Evolutionary conservation across 805 yeast genomes (phyloP).

Genomic region (Phaffomyces opuntiae): DNA sequence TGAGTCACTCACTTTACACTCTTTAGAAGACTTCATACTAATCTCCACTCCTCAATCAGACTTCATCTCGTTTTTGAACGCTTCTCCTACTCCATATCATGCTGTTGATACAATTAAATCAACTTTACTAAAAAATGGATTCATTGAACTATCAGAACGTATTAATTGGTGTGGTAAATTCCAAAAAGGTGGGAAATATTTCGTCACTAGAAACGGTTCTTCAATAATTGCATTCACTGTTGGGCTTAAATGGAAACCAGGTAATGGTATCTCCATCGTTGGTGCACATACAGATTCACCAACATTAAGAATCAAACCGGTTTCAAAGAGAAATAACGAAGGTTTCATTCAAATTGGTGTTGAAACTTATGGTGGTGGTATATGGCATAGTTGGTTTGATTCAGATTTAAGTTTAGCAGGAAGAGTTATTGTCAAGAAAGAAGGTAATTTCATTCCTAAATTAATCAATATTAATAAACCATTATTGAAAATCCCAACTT

Average conservation of each 20-base stretch:
- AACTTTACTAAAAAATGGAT: slow-evolving; percentile 56
- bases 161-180: slow-evolving; percentile 57
- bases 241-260: slow-evolving; percentile 65
- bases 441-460: slow-evolving; percentile 50
- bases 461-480: slow-evolving; percentile 80
- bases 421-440: slow-evolving; percentile 62
- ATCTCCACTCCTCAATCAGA: slow-evolving; percentile 28
- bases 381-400: slow-evolving; percentile 97
- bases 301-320: slow-evolving; percentile 79
- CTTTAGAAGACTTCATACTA: slow-evolving; percentile 7
- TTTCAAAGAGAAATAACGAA: slow-evolving; percentile 59
- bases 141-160: slow-evolving; percentile 66
- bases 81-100: slow-evolving; percentile 92
- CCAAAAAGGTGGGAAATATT: slow-evolving; percentile 58
- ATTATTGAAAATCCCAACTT: slow-evolving; percentile 81
- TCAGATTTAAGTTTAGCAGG: slow-evolving; percentile 91
- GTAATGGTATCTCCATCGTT: slow-evolving; percentile 78
- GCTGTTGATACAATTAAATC: slow-evolving; percentile 65
- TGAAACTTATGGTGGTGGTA: slow-evolving; percentile 92
- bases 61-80: slow-evolving; percentile 71
- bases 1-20: slow-evolving; percentile 5
- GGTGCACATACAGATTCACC: slow-evolving; percentile 99
- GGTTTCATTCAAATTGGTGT: slow-evolving; percentile 89
- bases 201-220: slow-evolving; percentile 83
- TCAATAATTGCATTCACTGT: slow-evolving; percentile 83